Percentiles rank a stretch among this genome's conserved stretches.
These are phyloP conservation scores for Oryza glumipatula DNA, from an alignment of 176 grass and related monocot species.

Conservation along the genomic window DNA sequence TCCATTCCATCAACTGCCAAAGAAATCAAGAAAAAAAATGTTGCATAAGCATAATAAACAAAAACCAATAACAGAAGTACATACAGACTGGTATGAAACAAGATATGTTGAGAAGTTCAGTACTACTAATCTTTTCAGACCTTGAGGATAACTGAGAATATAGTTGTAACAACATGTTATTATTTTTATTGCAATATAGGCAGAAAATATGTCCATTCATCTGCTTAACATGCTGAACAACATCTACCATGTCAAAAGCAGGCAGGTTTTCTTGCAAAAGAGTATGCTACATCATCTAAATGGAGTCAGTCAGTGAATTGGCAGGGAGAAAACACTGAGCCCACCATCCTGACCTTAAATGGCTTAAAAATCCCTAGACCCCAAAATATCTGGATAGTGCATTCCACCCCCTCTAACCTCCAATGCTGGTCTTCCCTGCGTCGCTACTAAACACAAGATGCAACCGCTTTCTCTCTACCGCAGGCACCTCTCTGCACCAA, in stretches of 20 bases:
- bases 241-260: background rate
- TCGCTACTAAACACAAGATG: background rate
- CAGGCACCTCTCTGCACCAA: background rate
- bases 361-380: background rate
- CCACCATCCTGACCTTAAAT: background rate
- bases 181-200: slow-evolving; percentile 5
- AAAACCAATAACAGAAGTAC: slow-evolving; percentile 24
- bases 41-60: slow-evolving; percentile 2
- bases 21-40: slow-evolving; percentile 23
- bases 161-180: slow-evolving; percentile 24
- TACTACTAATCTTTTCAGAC: background rate
- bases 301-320: background rate
- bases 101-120: slow-evolving; percentile 26
- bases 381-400: background rate
- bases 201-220: background rate
- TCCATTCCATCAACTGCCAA: slow-evolving; percentile 76
- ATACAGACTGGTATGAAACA: slow-evolving; percentile 15
- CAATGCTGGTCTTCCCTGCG: background rate
- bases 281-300: background rate
- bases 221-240: slow-evolving; percentile 22
- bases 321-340: background rate
- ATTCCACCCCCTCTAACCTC: background rate
- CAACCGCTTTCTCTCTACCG: background rate
- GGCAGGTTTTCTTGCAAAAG: background rate
- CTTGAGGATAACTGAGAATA: background rate